Conservation (phyloP, 345 rosid genomes). For the Eucalyptus curtisii region DNA sequence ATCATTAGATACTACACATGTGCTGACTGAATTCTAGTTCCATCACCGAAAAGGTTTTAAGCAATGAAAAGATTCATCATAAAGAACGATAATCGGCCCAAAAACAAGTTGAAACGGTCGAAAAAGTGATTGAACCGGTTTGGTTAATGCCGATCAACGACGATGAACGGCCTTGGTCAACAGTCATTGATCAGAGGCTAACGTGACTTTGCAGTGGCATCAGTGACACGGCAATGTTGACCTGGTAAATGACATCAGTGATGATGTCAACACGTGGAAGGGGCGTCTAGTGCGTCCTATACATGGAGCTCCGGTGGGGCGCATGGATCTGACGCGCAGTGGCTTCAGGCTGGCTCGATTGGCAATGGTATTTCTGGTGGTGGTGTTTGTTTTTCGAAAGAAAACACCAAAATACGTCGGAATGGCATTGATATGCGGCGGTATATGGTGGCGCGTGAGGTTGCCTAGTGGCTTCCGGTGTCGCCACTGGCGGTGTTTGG, state of each 20-base stretch:
- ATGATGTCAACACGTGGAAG: background rate
- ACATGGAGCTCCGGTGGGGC: background rate
- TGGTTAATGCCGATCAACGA: background rate
- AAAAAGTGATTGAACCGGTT: background rate
- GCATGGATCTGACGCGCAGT: accelerated
- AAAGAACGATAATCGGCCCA: too few species aligned
- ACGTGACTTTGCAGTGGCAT: background rate
- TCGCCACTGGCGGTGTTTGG: too few species aligned
- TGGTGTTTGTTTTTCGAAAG: background rate
- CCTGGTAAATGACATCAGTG: background rate
- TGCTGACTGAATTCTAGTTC: background rate
- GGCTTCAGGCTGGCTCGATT: background rate
- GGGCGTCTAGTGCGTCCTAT: background rate
- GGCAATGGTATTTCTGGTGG: background rate
- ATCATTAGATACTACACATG: background rate
- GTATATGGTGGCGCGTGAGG: too few species aligned
- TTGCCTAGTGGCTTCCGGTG: too few species aligned
- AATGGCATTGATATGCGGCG: accelerated
- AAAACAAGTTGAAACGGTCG: accelerated
- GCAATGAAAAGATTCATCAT: too few species aligned
- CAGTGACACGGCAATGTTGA: background rate
- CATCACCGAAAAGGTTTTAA: too few species aligned
- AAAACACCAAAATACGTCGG: too few species aligned
- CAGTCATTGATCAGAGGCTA: background rate
- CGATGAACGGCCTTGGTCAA: background rate